A percentile compares a stretch with the other conserved stretches of the same genome.
These are phyloP conservation scores for Scolecobasidium constrictum DNA, from an alignment of 2,329 filamentous ascomycete species.

Conservation along the genomic window DNA sequence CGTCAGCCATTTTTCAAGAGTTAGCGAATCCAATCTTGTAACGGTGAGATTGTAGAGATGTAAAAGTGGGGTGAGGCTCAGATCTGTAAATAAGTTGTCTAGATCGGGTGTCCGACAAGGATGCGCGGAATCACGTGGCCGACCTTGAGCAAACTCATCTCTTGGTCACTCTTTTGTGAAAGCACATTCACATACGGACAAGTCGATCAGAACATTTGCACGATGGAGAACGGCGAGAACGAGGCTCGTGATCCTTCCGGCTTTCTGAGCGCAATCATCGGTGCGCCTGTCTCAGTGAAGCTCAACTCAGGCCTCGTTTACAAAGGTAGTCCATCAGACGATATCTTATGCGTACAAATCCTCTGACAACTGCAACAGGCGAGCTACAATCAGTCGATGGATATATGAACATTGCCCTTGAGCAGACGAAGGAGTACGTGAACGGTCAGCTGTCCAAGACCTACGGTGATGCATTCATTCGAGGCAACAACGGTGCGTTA, in stretches of 20 bases:
- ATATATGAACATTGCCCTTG: slow-evolving; percentile 98
- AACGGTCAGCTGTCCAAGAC: slow-evolving; percentile 71
- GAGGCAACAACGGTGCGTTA: slow-evolving; percentile 78
- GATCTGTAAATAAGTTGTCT: not conserved
- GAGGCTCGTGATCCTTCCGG: slow-evolving; percentile 88
- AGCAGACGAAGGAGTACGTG: slow-evolving; percentile 88
- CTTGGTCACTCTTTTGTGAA: too few species aligned
- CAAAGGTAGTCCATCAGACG: slow-evolving; percentile 54
- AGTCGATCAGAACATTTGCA: too few species aligned
- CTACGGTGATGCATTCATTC: slow-evolving; percentile 90
- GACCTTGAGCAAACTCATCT: too few species aligned
- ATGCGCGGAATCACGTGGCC: not conserved
- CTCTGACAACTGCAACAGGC: slow-evolving; percentile 40
- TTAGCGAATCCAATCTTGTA: too few species aligned
- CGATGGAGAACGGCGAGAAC: slow-evolving; percentile 69
- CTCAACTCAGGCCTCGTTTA: slow-evolving; percentile 98
- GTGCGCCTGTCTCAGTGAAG: slow-evolving; percentile 88
- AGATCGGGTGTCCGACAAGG: not conserved
- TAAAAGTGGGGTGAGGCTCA: not conserved
- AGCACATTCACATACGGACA: too few species aligned
- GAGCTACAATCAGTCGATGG: slow-evolving; percentile 95
- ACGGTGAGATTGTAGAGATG: too few species aligned
- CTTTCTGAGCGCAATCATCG: slow-evolving; percentile 90
- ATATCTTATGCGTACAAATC: not conserved
- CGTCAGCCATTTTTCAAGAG: not conserved